Conservation (phyloP, 2,329 filamentous ascomycete genomes). For the Tetracladium maxilliforme region DNA sequence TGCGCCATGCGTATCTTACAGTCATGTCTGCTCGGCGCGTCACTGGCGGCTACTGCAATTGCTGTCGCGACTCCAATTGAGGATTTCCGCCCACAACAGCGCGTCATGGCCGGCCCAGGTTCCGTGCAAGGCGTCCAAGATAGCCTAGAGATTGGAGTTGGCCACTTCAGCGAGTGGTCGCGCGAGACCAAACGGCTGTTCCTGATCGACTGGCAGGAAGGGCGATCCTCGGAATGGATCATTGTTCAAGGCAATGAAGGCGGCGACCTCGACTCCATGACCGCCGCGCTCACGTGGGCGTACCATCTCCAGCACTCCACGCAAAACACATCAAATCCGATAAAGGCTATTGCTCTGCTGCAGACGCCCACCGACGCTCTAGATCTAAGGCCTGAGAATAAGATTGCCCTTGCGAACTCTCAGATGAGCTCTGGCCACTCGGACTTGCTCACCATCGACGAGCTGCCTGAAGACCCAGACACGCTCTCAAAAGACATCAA, state of each 20-base stretch:
- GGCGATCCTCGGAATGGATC: conserved; percentile 23
- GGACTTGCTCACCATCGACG: conserved; percentile 28
- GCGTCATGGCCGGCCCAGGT: no score
- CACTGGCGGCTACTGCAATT: no score
- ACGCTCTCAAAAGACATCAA: conserved; percentile 23
- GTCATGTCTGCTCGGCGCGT: no score
- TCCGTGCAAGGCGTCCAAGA: no score
- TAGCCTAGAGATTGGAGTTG: conserved; percentile 23
- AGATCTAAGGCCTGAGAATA: conserved; percentile 30
- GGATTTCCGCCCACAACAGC: no score
- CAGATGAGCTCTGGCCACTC: conserved; percentile 28
- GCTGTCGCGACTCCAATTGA: no score
- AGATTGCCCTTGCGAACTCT: conserved; percentile 25
- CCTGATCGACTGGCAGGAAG: conserved; percentile 28
- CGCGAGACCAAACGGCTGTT: conserved; percentile 28
- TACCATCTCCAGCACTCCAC: conserved; percentile 29
- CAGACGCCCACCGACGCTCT: conserved; percentile 28
- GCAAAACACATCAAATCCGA: conserved; percentile 21
- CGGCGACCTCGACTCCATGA: conserved; percentile 26
- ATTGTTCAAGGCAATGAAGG: conserved; percentile 29
- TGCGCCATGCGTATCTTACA: no score
- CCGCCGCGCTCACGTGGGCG: conserved; percentile 27
- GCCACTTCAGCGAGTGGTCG: conserved; percentile 32
- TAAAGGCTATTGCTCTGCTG: conserved; percentile 28
- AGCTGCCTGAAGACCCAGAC: conserved; percentile 28